Percentiles rank a stretch among this genome's conserved stretches.
Conservation (phyloP, 805 yeast species). For the Lachancea quebecensis region DNA sequence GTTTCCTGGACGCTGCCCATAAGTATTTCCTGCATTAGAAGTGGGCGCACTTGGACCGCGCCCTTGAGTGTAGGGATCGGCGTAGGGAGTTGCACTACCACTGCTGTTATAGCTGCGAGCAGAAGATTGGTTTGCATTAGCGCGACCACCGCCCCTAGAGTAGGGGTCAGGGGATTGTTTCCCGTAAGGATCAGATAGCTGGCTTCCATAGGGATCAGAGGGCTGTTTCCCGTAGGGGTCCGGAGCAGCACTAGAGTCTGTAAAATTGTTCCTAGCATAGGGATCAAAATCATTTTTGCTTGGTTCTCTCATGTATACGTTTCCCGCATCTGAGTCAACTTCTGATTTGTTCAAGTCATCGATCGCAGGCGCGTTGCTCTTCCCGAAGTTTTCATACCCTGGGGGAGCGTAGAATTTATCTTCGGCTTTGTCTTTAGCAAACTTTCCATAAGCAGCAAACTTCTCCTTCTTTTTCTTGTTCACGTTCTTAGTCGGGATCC, state of each 20-base stretch:
- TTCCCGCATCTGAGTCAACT: slow-evolving; percentile 6
- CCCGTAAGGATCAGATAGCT: not conserved
- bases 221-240: slow-evolving; percentile 7
- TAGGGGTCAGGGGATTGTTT: not conserved
- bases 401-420: slow-evolving; percentile 35
- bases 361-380: slow-evolving; percentile 9
- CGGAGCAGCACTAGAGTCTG: not conserved
- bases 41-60: not conserved
- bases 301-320: slow-evolving; percentile 5
- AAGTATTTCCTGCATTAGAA: not conserved
- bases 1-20: not conserved
- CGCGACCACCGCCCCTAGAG: not conserved
- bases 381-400: slow-evolving; percentile 32
- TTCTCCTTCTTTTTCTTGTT: slow-evolving; percentile 34
- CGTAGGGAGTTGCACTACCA: not conserved
- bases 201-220: slow-evolving; percentile 10
- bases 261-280: slow-evolving; percentile 7
- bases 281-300: slow-evolving; percentile 7
- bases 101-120: not conserved
- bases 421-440: slow-evolving; percentile 37
- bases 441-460: slow-evolving; percentile 43
- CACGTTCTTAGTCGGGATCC: slow-evolving; percentile 35
- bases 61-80: slow-evolving; percentile 1
- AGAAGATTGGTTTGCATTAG: not conserved
- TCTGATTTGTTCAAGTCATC: slow-evolving; percentile 18